A percentile compares a stretch with the other conserved stretches of the same genome.
Evolutionary conservation across 2,329 filamentous ascomycete species (phyloP).

Genomic region (Herpomyces periplanetae): DNA sequence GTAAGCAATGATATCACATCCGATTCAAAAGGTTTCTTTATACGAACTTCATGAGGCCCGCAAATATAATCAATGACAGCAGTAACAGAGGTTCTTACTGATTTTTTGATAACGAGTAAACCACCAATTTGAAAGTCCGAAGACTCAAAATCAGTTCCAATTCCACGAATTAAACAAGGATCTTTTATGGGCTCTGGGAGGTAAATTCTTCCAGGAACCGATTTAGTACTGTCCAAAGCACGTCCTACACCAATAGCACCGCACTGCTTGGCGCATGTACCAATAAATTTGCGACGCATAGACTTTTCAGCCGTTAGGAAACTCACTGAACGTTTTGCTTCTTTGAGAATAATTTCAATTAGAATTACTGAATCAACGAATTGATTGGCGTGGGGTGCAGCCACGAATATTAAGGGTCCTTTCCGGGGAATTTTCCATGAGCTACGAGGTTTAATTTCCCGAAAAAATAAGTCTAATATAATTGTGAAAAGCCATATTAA

Average conservation of each 20-base stretch:
- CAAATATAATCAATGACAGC: conserved; percentile 47
- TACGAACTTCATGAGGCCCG: conserved; percentile 34
- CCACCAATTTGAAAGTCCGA: conserved; percentile 32
- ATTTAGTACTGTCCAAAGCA: conserved; percentile 53
- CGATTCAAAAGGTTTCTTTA: conserved; percentile 60
- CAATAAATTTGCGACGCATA: conserved; percentile 58
- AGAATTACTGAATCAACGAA: conserved; percentile 85
- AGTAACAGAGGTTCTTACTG: conserved; percentile 40
- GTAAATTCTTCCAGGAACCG: conserved; percentile 40
- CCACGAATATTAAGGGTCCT: conserved; percentile 74
- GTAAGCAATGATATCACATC: conserved; percentile 24
- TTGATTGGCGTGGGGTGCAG: conserved; percentile 87
- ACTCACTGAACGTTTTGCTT: conserved; percentile 54
- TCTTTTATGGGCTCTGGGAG: conserved; percentile 56
- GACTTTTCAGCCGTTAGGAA: conserved; percentile 86
- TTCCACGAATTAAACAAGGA: conserved; percentile 35
- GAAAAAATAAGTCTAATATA: conserved; percentile 80
- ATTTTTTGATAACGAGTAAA: conserved; percentile 46
- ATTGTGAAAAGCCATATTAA: conserved; percentile 15
- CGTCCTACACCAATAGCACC: conserved; percentile 74
- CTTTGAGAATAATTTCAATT: conserved; percentile 52
- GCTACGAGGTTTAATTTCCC: conserved; percentile 72
- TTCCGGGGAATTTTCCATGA: conserved; percentile 71
- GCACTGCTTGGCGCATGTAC: conserved; percentile 40
- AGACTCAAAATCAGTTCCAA: conserved; percentile 44